Conservation (phyloP, 108 stramenopile species). For the Halocafeteria seosinensis region DNA sequence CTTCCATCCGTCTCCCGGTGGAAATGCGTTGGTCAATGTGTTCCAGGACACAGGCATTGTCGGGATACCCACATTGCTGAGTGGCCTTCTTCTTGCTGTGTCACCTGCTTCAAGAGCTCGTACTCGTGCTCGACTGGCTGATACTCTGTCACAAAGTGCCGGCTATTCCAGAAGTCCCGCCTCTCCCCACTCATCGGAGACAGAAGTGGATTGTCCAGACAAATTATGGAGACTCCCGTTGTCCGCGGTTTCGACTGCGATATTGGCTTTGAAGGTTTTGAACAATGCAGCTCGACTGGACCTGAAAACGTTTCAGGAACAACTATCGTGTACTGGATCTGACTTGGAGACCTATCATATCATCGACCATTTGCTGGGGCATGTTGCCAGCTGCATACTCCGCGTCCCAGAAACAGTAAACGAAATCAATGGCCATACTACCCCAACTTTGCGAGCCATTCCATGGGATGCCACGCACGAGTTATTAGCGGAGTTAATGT, state of each 20-base stretch:
- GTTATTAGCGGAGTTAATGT: not conserved
- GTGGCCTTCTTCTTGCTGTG: not conserved
- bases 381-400: not conserved
- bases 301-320: not conserved
- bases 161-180: too few relatives aligned
- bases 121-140: too few relatives aligned
- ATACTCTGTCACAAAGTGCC: too few relatives aligned
- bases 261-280: not conserved
- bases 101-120: not conserved
- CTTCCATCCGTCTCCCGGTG: not conserved
- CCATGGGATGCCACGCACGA: not conserved
- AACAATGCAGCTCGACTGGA: not conserved
- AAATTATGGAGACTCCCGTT: not conserved
- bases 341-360: not conserved
- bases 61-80: not conserved
- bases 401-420: not conserved
- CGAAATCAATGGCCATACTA: too few relatives aligned
- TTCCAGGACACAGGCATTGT: not conserved
- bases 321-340: not conserved
- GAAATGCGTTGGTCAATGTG: not conserved
- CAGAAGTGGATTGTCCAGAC: not conserved
- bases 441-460: too few relatives aligned
- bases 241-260: not conserved
- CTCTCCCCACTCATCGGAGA: not conserved
- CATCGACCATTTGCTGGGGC: not conserved